Evolutionary conservation across 108 stramenopile genomes (phyloP).

Genomic region (Cyclostephanos tholiformis): DNA sequence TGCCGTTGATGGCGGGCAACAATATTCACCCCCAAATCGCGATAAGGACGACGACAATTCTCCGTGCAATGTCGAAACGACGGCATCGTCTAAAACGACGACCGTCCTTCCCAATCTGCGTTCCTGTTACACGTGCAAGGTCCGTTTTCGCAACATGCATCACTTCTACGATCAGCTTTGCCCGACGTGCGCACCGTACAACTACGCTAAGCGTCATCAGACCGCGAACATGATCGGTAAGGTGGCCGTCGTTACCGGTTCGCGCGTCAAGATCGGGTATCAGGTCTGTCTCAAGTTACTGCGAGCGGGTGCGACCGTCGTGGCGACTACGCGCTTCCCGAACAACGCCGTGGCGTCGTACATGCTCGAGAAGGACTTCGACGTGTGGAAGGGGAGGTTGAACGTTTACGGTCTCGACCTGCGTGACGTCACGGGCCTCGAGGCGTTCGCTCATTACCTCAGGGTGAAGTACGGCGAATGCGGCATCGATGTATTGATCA

Average conservation of each 20-base stretch:
- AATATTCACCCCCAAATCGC: conserved; percentile 8
- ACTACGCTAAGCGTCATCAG: conserved; percentile 82
- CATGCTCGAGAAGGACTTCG: conserved; percentile 68
- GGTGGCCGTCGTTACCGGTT: conserved; percentile 85
- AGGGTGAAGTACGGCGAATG: conserved; percentile 54
- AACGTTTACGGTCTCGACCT: conserved; percentile 84
- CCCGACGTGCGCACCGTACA: conserved; percentile 80
- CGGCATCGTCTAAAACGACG: conserved; percentile 5
- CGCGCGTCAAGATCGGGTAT: conserved; percentile 91
- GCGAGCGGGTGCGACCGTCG: conserved; percentile 71
- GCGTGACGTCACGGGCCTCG: conserved; percentile 83
- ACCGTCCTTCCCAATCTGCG: conserved; percentile 70
- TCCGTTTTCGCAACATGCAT: conserved; percentile 78
- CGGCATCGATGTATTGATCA: conserved; percentile 87
- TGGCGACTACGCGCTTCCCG: conserved; percentile 90
- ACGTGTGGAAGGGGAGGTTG: conserved; percentile 58
- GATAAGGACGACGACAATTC: too few species aligned
- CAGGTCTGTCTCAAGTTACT: conserved; percentile 82
- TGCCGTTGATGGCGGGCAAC: conserved; percentile 15
- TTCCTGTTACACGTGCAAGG: conserved; percentile 90
- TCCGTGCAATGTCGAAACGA: conserved; percentile 3
- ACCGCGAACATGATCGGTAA: conserved; percentile 56
- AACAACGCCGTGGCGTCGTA: conserved; percentile 70
- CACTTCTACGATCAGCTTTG: conserved; percentile 92
- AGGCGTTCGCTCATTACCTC: conserved; percentile 80